Evolutionary conservation across 2,329 filamentous ascomycete species (phyloP).

Genomic region (Rugonectria rugulosa): DNA sequence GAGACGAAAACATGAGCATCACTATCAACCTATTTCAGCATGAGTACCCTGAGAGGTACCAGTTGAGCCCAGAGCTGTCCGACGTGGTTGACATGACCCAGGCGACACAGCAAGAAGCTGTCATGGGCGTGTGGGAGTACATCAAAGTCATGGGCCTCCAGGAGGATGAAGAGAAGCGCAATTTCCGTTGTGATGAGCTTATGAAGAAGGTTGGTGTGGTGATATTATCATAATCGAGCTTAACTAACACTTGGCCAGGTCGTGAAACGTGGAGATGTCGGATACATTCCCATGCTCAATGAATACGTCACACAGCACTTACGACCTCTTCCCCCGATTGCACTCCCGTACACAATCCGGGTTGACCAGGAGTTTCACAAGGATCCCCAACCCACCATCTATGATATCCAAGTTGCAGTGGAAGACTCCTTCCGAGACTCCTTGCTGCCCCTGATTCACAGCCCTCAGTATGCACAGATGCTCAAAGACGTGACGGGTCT

Average conservation of each 20-base stretch:
- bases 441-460: conserved; percentile 71
- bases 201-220: conserved; percentile 71
- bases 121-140: conserved; percentile 96
- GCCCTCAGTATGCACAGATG: conserved; percentile 73
- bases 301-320: conserved; percentile 83
- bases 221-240: neutral
- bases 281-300: conserved; percentile 86
- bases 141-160: conserved; percentile 85
- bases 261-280: conserved; percentile 75
- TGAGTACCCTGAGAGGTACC: conserved; percentile 85
- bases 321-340: conserved; percentile 79
- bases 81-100: conserved; percentile 87
- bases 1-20: conserved; percentile 92
- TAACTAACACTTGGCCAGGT: conserved; percentile 59
- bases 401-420: conserved; percentile 85
- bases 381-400: conserved; percentile 79
- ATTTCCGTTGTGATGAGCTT: conserved; percentile 87
- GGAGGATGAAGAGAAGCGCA: conserved; percentile 93
- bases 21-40: conserved; percentile 86
- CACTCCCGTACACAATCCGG: conserved; percentile 90
- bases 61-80: conserved; percentile 78
- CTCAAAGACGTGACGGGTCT: conserved; percentile 78
- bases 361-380: conserved; percentile 86
- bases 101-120: conserved; percentile 85
- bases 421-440: conserved; percentile 80